Conservation (phyloP, 2,329 filamentous ascomycete species). For the Arthroderma sp. region DNA sequence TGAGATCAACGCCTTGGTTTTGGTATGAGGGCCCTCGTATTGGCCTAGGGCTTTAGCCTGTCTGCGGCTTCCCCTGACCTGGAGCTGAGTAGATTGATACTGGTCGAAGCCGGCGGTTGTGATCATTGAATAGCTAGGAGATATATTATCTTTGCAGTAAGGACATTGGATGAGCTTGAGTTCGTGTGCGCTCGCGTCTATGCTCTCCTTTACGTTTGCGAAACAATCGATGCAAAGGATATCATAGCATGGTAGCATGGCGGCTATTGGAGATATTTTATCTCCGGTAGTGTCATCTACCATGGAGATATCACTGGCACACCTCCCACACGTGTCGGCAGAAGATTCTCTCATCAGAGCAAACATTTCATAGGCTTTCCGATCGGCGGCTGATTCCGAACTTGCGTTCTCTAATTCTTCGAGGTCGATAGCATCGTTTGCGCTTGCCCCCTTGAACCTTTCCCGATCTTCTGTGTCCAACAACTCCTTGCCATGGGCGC, state of each 20-base stretch:
- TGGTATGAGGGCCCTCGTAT: slow-evolving; percentile 81
- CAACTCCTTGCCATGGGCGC: slow-evolving; percentile 86
- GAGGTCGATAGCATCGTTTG: slow-evolving; percentile 75
- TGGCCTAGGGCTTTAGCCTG: slow-evolving; percentile 48
- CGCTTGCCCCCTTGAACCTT: slow-evolving; percentile 66
- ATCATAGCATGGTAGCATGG: slow-evolving; percentile 76
- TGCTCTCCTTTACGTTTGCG: slow-evolving; percentile 43
- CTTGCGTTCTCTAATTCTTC: slow-evolving; percentile 60
- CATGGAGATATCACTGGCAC: slow-evolving; percentile 49
- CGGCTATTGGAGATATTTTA: slow-evolving; percentile 48
- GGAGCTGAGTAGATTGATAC: slow-evolving; percentile 44
- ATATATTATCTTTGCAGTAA: slow-evolving; percentile 52
- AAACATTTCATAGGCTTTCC: slow-evolving; percentile 75
- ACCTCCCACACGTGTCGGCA: slow-evolving; percentile 58
- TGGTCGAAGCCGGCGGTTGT: slow-evolving; percentile 43
- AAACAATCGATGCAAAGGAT: slow-evolving; percentile 68
- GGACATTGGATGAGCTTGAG: slow-evolving; percentile 43
- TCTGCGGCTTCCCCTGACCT: slow-evolving; percentile 33
- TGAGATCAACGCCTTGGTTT: slow-evolving; percentile 70
- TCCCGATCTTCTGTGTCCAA: slow-evolving; percentile 72
- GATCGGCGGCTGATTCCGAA: slow-evolving; percentile 46
- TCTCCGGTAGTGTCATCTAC: slow-evolving; percentile 37
- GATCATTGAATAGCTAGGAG: slow-evolving; percentile 54
- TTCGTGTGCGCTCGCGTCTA: slow-evolving; percentile 33
- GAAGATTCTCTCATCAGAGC: slow-evolving; percentile 72